Base-by-base conservation (phyloP, 176 grass and related monocot species). In the Ensete ventricosum region DNA sequence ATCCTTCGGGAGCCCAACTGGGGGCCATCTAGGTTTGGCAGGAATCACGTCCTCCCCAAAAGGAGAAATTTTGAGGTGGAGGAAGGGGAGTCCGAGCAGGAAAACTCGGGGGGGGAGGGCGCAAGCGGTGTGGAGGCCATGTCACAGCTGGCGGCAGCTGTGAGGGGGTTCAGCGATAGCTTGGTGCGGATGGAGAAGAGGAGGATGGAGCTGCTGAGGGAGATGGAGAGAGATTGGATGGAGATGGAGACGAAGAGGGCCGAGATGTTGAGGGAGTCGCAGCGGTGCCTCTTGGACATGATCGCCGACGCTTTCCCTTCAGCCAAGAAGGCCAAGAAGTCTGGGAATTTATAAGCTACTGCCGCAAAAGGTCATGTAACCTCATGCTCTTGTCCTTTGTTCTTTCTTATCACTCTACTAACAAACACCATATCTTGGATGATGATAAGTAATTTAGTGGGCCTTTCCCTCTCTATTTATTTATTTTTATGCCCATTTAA, bases 181-280 rank as follows among this genome's bases (percentile, higher is more conserved):
- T 53, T 99, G 76, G 66, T 83, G 69, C 85, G 78, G 62, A 84
- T 99, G 23, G 95, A 99, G 82, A 87, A 89, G 81, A 87, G 84
- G 60, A 78, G 85, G 26, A 91, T 94, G 81, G 95, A 91, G 65
- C 52, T 91, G 71, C 76, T 88, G 82, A 76, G 82, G 87, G 95
- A 94, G 67, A 82, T 99, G 2, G 90, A 94, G 86, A 80, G 65
- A 8, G 88, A 85, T 5, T 93, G 90, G 82, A 91, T 91, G 81
- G 88, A 99, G 65, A 87, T 69, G 76, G 90, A 99, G 55, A 80
- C 81, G 57, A 87, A 87, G 53, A 82, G 85, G 13, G 76, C 75
- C 51, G 81, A 83, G 64, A 91, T 94, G 88, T 73, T 94, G 11
- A 74, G 89, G 57, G 86, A 91, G 5, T 77, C 90, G 0, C 86